phyloP scores from a whole-genome alignment of 306 rosid species.

The Vigna nakashimae region DNA sequence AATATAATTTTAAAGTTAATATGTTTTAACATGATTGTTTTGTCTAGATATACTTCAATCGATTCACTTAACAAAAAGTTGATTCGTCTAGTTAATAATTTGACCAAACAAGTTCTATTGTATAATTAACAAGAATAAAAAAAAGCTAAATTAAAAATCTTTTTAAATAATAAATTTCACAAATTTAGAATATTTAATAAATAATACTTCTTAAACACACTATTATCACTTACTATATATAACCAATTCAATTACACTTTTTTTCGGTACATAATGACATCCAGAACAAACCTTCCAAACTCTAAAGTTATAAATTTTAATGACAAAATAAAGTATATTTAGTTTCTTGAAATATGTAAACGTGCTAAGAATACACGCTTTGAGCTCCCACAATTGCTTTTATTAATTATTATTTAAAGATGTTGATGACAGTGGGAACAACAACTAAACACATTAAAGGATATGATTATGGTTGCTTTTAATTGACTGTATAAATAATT shows the following conservation, averaged over 20 bases:
- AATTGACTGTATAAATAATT: conserved; percentile 46
- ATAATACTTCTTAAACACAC: no score
- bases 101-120: no score
- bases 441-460: conserved; percentile 2
- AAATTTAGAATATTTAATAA: no score
- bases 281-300: not conserved
- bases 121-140: no score
- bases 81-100: no score
- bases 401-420: not conserved
- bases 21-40: no score
- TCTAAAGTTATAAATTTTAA: not conserved
- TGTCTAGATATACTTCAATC: no score
- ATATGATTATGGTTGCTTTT: conserved; percentile 10
- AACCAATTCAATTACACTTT: not conserved
- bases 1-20: no score
- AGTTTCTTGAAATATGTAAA: not conserved
- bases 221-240: not conserved
- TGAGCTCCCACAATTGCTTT: not conserved
- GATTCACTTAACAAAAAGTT: no score
- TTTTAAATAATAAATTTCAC: no score
- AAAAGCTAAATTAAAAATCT: no score
- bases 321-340: not conserved
- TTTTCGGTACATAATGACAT: not conserved
- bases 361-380: not conserved
- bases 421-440: conserved; percentile 25